Percentiles rank a stretch among this genome's conserved stretches.
These are phyloP conservation scores for Wallacemonas collosoma DNA, from an alignment of 208 protist genomes.

Conservation along the genomic window DNA sequence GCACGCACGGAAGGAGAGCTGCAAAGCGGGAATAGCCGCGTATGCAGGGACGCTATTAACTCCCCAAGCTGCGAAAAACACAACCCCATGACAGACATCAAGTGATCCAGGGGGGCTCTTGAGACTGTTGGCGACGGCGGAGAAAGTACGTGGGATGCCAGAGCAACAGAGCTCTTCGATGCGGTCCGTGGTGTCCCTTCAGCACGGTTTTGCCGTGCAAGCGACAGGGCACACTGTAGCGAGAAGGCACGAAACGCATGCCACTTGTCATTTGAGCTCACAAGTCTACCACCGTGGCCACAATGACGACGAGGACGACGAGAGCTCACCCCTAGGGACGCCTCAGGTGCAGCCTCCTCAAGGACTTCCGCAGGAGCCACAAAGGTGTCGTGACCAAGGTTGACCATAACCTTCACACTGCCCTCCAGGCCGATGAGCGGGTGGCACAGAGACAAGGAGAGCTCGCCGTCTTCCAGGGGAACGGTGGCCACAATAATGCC, in stretches of 20 bases:
- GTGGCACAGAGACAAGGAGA: conserved; percentile 30
- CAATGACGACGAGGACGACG: too few species aligned
- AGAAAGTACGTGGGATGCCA: too few species aligned
- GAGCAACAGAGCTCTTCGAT: too few species aligned
- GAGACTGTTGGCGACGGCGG: conserved; percentile 5
- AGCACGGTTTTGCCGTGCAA: conserved; percentile 21
- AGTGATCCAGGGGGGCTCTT: neutral
- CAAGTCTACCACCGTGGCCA: neutral
- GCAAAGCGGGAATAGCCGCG: neutral
- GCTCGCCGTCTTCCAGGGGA: conserved; percentile 18
- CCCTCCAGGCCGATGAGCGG: conserved; percentile 85
- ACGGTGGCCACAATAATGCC: conserved; percentile 58
- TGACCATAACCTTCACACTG: conserved; percentile 69
- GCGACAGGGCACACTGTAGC: conserved; percentile 53
- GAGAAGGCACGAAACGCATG: conserved; percentile 83
- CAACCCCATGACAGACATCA: conserved; percentile 4
- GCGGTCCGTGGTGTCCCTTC: too few species aligned
- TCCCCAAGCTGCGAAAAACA: conserved; percentile 5
- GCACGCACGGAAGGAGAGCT: too few species aligned
- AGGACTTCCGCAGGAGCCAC: conserved; percentile 19
- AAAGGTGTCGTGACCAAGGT: conserved; percentile 84
- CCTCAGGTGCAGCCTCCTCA: neutral
- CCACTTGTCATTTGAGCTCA: conserved; percentile 35
- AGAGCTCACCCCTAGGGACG: too few species aligned
- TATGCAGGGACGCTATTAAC: neutral